A percentile compares a stretch with the other conserved stretches of the same genome.
Evolutionary conservation across 805 yeast species (phyloP).

Genomic region (Yueomyces sinensis): DNA sequence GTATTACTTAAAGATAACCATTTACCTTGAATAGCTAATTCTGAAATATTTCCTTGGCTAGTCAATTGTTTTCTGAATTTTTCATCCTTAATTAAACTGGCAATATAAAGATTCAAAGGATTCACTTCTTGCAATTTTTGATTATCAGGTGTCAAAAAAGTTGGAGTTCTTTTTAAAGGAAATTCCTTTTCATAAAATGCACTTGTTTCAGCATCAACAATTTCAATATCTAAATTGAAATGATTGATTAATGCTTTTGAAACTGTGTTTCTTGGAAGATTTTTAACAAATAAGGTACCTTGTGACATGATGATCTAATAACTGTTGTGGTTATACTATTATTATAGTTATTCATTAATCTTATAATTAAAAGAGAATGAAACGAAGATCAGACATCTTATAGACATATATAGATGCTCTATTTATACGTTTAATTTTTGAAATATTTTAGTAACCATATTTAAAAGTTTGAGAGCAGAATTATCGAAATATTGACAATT

Average conservation of each 20-base stretch:
- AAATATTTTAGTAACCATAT: no score
- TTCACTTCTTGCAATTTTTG: conserved; percentile 55
- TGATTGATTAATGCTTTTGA: conserved; percentile 39
- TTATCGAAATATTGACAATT: no score
- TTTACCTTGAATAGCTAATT: conserved; percentile 40
- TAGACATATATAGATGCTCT: no score
- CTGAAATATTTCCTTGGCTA: conserved; percentile 32
- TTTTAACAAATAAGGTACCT: conserved; percentile 46
- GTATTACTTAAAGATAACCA: conserved; percentile 68
- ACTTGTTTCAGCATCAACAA: conserved; percentile 21
- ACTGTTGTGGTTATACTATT: no score
- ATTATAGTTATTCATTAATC: no score
- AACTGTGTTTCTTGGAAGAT: conserved; percentile 17
- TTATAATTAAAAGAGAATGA: no score
- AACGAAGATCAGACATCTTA: no score
- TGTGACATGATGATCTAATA: conserved; percentile 42
- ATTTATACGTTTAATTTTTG: no score
- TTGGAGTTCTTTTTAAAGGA: conserved; percentile 56
- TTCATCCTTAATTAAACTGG: conserved; percentile 23
- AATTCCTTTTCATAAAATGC: conserved; percentile 31
- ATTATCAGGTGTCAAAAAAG: conserved; percentile 63
- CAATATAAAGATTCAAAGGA: conserved; percentile 27
- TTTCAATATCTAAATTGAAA: conserved; percentile 46
- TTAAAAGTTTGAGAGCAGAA: no score
- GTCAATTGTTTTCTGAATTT: conserved; percentile 31